These are phyloP conservation scores for Fusarium subglutinans DNA, from an alignment of 2,329 filamentous ascomycete species.

Conservation along the genomic window DNA sequence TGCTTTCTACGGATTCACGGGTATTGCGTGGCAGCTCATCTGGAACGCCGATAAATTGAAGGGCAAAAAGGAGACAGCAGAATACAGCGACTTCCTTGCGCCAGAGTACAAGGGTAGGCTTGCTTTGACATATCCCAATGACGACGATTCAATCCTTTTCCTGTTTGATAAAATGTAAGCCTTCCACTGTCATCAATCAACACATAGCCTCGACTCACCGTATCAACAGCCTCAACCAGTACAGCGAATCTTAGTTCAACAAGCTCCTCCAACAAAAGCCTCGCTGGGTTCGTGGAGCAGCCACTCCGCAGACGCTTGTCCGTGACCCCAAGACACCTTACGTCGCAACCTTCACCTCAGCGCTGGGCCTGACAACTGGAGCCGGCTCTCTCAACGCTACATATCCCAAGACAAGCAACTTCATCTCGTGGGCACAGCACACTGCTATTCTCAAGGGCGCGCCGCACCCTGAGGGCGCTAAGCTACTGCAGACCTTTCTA, in stretches of 20 bases:
- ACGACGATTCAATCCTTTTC: not conserved
- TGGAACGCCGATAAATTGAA: not conserved
- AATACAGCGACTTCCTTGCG: not conserved
- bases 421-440: not conserved
- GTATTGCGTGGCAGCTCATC: not conserved
- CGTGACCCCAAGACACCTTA: not conserved
- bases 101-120: not conserved
- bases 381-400: not conserved
- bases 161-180: not conserved
- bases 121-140: not conserved
- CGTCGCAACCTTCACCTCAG: not conserved
- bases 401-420: not conserved
- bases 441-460: not conserved
- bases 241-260: not conserved
- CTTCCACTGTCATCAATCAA: not conserved
- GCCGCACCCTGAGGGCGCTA: not conserved
- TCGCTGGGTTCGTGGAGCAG: not conserved
- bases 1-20: not conserved
- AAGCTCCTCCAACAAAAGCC: not conserved
- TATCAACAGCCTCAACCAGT: not conserved
- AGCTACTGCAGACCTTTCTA: not conserved
- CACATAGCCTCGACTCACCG: not conserved
- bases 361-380: rapidly evolving
- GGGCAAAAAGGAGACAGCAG: not conserved
- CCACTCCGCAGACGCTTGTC: not conserved